Conservation (phyloP, 179 eudicot species). For the Actinidia arguta region DNA sequence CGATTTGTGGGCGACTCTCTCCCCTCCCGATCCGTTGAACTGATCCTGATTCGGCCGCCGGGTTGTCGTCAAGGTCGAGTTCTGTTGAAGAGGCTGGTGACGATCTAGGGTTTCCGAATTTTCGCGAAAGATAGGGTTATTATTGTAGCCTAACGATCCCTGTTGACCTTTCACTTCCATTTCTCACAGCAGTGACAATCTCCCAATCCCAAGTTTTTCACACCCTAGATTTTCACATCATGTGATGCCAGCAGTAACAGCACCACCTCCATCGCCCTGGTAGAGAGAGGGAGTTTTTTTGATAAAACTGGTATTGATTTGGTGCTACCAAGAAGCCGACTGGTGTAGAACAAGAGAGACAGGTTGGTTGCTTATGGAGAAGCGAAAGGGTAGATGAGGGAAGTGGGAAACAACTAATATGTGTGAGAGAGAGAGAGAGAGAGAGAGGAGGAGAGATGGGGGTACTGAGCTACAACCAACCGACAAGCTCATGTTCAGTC, state of each 20-base stretch:
- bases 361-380: constrained; percentile 60
- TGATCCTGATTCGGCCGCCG: constrained; percentile 13
- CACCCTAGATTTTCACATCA: constrained; percentile 2
- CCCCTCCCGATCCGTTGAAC: neutral
- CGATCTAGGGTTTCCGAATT: constrained; percentile 34
- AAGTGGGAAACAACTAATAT: constrained; percentile 13
- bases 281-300: neutral
- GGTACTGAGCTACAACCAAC: constrained; percentile 27
- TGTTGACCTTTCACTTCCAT: constrained; percentile 47
- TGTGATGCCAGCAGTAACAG: neutral
- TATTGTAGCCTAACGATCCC: constrained; percentile 15
- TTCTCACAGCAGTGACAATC: neutral
- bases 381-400: constrained; percentile 14
- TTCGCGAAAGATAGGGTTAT: constrained; percentile 19
- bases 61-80: neutral
- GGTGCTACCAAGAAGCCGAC: constrained; percentile 46
- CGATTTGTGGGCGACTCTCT: neutral
- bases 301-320: constrained; percentile 26
- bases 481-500: constrained; percentile 46
- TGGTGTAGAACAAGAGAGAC: constrained; percentile 53
- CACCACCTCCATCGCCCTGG: neutral
- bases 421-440: neutral
- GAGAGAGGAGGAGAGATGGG: neutral
- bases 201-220: neutral
- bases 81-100: constrained; percentile 15